A percentile compares a stretch with the other conserved stretches of the same genome.
phyloP scores from a whole-genome alignment of 331 rosid genomes.

The Acacia concinna region DNA sequence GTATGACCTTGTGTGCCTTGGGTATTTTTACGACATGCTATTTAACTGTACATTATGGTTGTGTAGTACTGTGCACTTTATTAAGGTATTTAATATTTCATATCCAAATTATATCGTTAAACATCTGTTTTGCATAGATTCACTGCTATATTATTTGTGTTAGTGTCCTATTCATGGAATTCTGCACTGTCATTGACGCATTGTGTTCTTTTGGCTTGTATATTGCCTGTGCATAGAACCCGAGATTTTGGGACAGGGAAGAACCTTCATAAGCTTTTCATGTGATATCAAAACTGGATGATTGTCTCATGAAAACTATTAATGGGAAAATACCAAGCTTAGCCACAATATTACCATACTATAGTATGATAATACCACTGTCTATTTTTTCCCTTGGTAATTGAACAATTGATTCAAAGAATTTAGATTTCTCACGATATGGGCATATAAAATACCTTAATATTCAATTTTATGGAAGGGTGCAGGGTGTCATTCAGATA shows the following conservation, averaged over 20 bases:
- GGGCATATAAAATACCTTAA: neutral
- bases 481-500: neutral
- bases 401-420: conserved; percentile 7
- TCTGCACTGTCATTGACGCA: neutral
- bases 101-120: neutral
- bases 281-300: neutral
- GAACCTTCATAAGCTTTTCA: neutral
- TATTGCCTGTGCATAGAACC: neutral
- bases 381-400: neutral
- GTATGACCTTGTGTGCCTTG: conserved; percentile 2
- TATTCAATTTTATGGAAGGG: neutral
- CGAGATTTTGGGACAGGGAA: neutral
- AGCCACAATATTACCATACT: neutral
- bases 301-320: neutral
- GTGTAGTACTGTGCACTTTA: neutral
- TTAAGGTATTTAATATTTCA: neutral
- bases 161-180: neutral
- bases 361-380: neutral
- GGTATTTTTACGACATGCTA: conserved; percentile 1
- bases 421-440: neutral
- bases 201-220: neutral
- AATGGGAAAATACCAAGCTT: neutral
- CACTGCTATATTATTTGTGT: neutral
- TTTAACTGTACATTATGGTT: neutral
- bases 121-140: neutral